These are phyloP conservation scores for Juncus effusus DNA, from an alignment of 176 grass and related monocot species.

Conservation along the genomic window DNA sequence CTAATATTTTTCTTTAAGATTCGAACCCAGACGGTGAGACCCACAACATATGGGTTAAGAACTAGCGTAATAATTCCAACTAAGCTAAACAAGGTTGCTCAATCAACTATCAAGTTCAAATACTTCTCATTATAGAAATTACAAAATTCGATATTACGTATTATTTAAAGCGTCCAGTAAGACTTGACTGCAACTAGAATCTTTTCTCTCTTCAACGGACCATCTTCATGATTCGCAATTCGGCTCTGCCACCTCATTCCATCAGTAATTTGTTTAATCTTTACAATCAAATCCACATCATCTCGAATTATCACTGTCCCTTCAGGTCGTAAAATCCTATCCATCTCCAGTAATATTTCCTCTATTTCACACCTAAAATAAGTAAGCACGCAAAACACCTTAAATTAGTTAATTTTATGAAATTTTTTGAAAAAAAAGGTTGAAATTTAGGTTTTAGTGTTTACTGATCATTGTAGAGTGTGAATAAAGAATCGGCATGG, in stretches of 20 bases:
- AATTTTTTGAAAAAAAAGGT: neutral
- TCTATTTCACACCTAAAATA: neutral
- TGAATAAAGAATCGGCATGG: constrained; percentile 24
- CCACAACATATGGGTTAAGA: too few species aligned
- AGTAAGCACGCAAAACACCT: neutral
- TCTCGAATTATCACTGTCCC: constrained; percentile 35
- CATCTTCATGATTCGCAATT: constrained; percentile 28
- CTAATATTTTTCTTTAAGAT: too few species aligned
- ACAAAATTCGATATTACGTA: too few species aligned
- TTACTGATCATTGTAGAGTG: constrained; percentile 28
- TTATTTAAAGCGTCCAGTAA: neutral
- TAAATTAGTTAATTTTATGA: neutral
- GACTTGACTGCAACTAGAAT: constrained; percentile 26
- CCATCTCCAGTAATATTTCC: too few species aligned
- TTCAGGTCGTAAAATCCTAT: constrained; percentile 5
- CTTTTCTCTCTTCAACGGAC: constrained; percentile 31
- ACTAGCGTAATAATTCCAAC: too few species aligned
- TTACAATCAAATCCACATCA: constrained; percentile 18
- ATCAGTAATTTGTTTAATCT: constrained; percentile 20
- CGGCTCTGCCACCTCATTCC: constrained; percentile 26
- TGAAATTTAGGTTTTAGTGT: neutral
- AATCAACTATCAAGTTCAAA: too few species aligned
- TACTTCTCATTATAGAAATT: too few species aligned
- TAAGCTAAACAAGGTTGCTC: too few species aligned
- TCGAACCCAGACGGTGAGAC: too few species aligned